Conservation (phyloP, 1,139 yeast species). For the Blastobotrys arbuscula region DNA sequence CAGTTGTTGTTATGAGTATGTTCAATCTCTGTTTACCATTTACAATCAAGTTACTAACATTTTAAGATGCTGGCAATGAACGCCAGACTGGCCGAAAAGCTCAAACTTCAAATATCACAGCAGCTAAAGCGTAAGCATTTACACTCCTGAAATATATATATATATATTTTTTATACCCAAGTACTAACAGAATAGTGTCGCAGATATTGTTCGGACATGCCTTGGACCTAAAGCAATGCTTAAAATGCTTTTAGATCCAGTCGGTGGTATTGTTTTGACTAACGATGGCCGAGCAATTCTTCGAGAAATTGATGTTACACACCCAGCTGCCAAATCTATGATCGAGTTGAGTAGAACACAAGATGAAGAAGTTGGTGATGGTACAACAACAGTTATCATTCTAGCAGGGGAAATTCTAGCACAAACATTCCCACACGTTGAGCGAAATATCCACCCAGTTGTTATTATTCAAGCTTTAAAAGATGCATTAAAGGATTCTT, state of each 20-base stretch:
- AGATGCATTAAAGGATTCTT: constrained; percentile 84
- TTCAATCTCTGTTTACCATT: too few species aligned
- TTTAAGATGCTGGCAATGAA: constrained; percentile 68
- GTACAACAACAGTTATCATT: constrained; percentile 88
- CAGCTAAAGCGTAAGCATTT: constrained; percentile 71
- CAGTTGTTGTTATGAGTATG: constrained; percentile 61
- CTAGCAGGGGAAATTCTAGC: constrained; percentile 96
- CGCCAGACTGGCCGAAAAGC: constrained; percentile 98
- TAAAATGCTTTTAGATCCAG: constrained; percentile 95
- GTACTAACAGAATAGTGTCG: constrained; percentile 42
- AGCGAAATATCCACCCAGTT: constrained; percentile 95
- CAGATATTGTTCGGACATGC: constrained; percentile 95
- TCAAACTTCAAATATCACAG: constrained; percentile 92
- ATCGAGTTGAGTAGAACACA: constrained; percentile 95
- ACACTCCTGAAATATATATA: background rate
- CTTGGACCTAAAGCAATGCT: constrained; percentile 99
- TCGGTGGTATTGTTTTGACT: constrained; percentile 97
- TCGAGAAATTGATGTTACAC: constrained; percentile 95
- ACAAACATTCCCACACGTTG: constrained; percentile 87
- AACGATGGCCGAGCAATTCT: constrained; percentile 97
- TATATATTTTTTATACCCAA: constrained; percentile 8
- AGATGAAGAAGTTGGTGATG: constrained; percentile 99
- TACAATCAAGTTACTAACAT: constrained; percentile 10
- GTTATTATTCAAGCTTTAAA: constrained; percentile 91
- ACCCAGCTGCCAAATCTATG: constrained; percentile 99